These are phyloP conservation scores for Rhizopus stolonifer DNA, from an alignment of 371 early-diverging fungal species.

Conservation along the genomic window DNA sequence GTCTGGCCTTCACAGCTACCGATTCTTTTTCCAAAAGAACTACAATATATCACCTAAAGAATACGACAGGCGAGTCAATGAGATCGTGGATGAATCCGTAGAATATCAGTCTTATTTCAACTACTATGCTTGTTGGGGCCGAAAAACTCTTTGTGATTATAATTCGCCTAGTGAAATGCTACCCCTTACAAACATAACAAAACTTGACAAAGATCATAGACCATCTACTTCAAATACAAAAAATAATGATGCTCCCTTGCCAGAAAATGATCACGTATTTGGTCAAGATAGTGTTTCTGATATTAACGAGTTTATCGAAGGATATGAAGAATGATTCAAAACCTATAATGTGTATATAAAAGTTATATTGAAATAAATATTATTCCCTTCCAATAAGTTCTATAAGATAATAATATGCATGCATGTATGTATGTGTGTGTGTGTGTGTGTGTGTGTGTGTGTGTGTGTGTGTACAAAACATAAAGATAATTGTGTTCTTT, in stretches of 20 bases:
- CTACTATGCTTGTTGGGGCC: slow-evolving; percentile 40
- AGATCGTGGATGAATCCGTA: slow-evolving; percentile 20
- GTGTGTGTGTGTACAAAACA: no score
- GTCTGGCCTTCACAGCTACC: background rate
- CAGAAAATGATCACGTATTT: background rate
- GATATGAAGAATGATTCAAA: slow-evolving; percentile 27
- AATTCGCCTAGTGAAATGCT: background rate
- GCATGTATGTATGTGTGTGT: no score
- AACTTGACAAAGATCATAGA: no score
- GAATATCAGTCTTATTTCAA: slow-evolving; percentile 27
- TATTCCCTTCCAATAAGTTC: no score
- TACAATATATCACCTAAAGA: background rate
- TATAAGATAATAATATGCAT: no score
- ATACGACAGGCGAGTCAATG: background rate
- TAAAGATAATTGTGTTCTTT: no score
- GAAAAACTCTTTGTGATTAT: slow-evolving; percentile 29
- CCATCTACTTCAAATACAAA: background rate
- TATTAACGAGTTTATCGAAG: slow-evolving; percentile 37
- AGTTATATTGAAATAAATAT: no score
- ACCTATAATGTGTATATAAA: no score
- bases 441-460: no score
- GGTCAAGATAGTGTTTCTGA: slow-evolving; percentile 27
- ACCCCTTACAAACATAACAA: background rate
- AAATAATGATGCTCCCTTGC: background rate
- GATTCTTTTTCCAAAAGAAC: background rate